Evolutionary conservation across 1,284 basidiomycete genomes (phyloP).

Genomic region (Pascua guehoae): DNA sequence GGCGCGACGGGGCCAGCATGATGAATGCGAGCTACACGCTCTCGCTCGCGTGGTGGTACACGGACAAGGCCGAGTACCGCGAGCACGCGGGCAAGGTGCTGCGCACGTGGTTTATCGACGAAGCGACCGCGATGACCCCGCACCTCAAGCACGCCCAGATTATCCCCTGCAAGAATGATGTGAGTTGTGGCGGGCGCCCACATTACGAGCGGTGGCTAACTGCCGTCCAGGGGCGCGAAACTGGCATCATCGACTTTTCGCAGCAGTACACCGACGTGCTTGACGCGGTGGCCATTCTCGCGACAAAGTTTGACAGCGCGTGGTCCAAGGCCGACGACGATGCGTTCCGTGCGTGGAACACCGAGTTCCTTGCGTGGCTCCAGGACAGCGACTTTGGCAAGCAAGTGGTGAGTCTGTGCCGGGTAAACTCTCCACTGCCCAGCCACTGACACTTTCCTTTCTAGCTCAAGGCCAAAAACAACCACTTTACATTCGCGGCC

Average conservation of each 20-base stretch:
- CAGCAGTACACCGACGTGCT: slow-evolving; percentile 14
- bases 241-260: slow-evolving; percentile 16
- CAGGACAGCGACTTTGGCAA: slow-evolving; percentile 7
- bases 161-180: slow-evolving; percentile 4
- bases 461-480: slow-evolving; percentile 11
- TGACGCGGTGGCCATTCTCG: slow-evolving; percentile 9
- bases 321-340: slow-evolving; percentile 4
- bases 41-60: slow-evolving; percentile 15
- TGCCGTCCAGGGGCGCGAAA: slow-evolving; percentile 1
- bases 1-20: slow-evolving; percentile 7
- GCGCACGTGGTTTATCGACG: slow-evolving; percentile 9
- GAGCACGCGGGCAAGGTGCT: not conserved
- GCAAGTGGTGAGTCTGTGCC: not conserved
- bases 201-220: not conserved
- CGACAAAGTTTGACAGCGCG: not conserved
- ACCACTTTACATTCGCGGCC: slow-evolving; percentile 10
- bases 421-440: too few relatives aligned
- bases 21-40: slow-evolving; percentile 9
- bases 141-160: slow-evolving; percentile 14
- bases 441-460: too few relatives aligned
- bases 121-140: slow-evolving; percentile 4
- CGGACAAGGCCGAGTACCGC: slow-evolving; percentile 9
- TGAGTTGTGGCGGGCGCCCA: too few relatives aligned
- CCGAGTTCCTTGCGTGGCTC: slow-evolving; percentile 9
- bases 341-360: slow-evolving; percentile 11